phyloP scores from a whole-genome alignment of 768 basidiomycete species.

The Podaxis sp. region DNA sequence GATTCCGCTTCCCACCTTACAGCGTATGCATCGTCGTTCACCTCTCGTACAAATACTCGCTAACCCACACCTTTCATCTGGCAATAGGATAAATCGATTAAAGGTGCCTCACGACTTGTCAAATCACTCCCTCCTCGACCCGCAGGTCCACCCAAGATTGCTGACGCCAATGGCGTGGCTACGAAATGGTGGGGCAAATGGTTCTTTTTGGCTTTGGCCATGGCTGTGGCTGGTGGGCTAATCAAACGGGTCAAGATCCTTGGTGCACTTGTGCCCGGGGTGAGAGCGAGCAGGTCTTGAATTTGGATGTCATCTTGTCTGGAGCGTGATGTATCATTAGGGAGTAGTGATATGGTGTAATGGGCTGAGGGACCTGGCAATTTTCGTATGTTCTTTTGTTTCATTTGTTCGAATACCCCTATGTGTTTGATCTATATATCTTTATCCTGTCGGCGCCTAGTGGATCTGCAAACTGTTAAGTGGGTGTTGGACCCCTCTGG shows the following conservation, averaged over 20 bases:
- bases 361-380: too few relatives aligned
- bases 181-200: conserved; percentile 44
- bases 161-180: conserved; percentile 13
- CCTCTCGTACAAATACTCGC: not conserved
- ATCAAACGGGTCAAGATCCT: conserved; percentile 36
- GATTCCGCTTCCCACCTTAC: conserved; percentile 65
- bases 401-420: not conserved
- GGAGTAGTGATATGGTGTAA: not conserved
- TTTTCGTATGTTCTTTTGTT: not conserved
- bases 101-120: not conserved
- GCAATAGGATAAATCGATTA: conserved; percentile 1
- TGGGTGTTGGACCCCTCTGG: too few relatives aligned
- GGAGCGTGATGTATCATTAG: not conserved
- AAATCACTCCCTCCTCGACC: conserved; percentile 44
- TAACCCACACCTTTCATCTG: not conserved
- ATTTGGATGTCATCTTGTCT: not conserved
- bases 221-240: conserved; percentile 44
- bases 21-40: conserved; percentile 28
- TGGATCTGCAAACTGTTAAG: too few relatives aligned
- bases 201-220: conserved; percentile 46
- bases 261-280: conserved; percentile 1
- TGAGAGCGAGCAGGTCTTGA: not conserved
- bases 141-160: conserved; percentile 34
- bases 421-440: not conserved
- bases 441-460: too few relatives aligned